Conservation (phyloP, 768 basidiomycete genomes). For the Mycena filopes region DNA sequence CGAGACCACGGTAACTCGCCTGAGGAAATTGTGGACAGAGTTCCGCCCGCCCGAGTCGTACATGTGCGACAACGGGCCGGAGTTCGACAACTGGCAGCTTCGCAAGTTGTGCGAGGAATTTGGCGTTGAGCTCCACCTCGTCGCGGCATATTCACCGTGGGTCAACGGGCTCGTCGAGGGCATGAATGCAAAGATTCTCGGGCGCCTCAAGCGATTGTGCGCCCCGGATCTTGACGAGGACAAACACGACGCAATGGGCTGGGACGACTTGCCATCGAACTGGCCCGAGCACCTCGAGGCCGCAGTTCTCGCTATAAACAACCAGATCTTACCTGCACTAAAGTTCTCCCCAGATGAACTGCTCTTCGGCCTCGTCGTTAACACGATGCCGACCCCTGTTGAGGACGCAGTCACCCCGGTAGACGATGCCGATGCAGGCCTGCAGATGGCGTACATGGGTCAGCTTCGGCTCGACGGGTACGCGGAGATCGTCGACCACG, state of each 20-base stretch:
- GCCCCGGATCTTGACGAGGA: conserved; percentile 36
- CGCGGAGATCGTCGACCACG: conserved; percentile 26
- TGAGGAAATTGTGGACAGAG: background rate
- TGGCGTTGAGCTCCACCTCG: conserved; percentile 2
- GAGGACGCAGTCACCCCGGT: background rate
- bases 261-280: conserved; percentile 26
- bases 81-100: conserved; percentile 16
- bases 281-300: conserved; percentile 41
- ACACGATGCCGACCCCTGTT: background rate
- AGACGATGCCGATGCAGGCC: conserved; percentile 7
- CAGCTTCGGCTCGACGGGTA: conserved; percentile 36
- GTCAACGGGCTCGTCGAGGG: conserved; percentile 44
- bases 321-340: conserved; percentile 13
- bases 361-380: conserved; percentile 1
- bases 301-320: conserved; percentile 18
- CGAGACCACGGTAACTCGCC: background rate
- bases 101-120: background rate
- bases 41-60: conserved; percentile 5
- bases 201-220: conserved; percentile 33
- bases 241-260: conserved; percentile 4
- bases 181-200: conserved; percentile 36
- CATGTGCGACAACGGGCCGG: conserved; percentile 5
- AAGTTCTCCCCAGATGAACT: conserved; percentile 13
- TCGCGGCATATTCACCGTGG: conserved; percentile 42
- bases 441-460: conserved; percentile 36